These are phyloP conservation scores for Purpureocillium lavendulum DNA, from an alignment of 2,329 filamentous ascomycete species.

Conservation along the genomic window DNA sequence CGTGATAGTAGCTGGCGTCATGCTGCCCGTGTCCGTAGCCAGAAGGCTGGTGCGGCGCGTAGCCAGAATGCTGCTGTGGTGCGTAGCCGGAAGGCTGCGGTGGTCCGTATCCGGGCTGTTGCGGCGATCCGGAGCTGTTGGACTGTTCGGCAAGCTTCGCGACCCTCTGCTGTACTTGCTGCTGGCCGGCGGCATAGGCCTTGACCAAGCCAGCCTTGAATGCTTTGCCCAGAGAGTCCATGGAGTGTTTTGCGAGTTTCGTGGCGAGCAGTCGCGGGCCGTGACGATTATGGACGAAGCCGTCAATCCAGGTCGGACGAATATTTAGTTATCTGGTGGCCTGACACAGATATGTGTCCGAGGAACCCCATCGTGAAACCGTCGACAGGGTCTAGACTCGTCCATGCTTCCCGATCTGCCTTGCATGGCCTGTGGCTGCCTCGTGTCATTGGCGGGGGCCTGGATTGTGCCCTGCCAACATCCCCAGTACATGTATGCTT, in stretches of 20 bases:
- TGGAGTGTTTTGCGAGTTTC: not conserved
- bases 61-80: too few species aligned
- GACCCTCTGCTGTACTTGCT: conserved; percentile 9
- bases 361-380: not conserved
- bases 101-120: too few species aligned
- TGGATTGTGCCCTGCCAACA: not conserved
- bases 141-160: conserved; percentile 5
- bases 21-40: too few species aligned
- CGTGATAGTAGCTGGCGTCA: too few species aligned
- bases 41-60: too few species aligned
- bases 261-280: too few species aligned
- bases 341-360: too few species aligned
- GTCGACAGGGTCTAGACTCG: not conserved
- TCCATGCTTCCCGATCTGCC: not conserved
- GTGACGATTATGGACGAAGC: too few species aligned
- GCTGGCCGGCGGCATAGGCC: conserved; percentile 8
- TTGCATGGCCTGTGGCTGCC: not conserved
- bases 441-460: not conserved
- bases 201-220: conserved; percentile 9
- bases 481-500: not conserved
- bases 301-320: too few species aligned
- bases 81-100: too few species aligned
- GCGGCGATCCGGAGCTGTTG: too few species aligned
- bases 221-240: conserved; percentile 9
- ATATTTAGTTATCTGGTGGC: too few species aligned